Evolutionary conservation across 2,329 filamentous ascomycete genomes (phyloP).

Genomic region (Diaporthe amygdali): DNA sequence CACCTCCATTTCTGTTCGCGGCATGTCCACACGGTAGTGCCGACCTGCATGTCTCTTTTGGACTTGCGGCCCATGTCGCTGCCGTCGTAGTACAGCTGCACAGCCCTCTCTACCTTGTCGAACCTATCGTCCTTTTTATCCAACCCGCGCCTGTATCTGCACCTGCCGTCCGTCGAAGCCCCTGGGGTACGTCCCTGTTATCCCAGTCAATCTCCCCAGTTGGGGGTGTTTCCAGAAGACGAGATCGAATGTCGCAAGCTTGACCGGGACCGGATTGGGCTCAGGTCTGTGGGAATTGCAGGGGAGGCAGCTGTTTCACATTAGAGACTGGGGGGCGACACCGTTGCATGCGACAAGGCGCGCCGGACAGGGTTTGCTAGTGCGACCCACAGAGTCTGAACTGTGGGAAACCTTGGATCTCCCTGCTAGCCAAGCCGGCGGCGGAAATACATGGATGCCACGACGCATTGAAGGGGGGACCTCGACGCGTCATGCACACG

Average conservation of each 20-base stretch:
- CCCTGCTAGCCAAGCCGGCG: constrained; percentile 29
- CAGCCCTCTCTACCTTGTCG: not conserved
- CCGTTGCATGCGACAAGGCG: constrained; percentile 42
- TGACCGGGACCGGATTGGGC: constrained; percentile 47
- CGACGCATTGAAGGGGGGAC: constrained; percentile 25
- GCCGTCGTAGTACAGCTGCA: not conserved
- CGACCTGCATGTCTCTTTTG: not conserved
- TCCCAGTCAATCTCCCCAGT: not conserved
- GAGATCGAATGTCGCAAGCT: constrained; percentile 48
- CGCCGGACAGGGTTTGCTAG: constrained; percentile 32
- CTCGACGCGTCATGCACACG: constrained; percentile 26
- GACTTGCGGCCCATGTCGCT: not conserved
- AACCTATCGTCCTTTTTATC: not conserved
- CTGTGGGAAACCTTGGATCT: constrained; percentile 20
- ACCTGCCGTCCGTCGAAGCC: not conserved
- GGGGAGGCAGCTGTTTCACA: constrained; percentile 58
- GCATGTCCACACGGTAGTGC: constrained; percentile 14
- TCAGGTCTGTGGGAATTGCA: constrained; percentile 49
- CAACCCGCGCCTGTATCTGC: not conserved
- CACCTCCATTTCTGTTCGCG: not conserved
- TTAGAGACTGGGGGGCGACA: constrained; percentile 41
- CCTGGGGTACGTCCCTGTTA: not conserved
- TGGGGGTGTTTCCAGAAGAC: constrained; percentile 44
- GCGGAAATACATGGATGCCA: constrained; percentile 24
- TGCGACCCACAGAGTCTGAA: constrained; percentile 28